Evolutionary conservation across 2,329 filamentous ascomycete genomes (phyloP).

Genomic region (Cylindrodendrum hubeiense): DNA sequence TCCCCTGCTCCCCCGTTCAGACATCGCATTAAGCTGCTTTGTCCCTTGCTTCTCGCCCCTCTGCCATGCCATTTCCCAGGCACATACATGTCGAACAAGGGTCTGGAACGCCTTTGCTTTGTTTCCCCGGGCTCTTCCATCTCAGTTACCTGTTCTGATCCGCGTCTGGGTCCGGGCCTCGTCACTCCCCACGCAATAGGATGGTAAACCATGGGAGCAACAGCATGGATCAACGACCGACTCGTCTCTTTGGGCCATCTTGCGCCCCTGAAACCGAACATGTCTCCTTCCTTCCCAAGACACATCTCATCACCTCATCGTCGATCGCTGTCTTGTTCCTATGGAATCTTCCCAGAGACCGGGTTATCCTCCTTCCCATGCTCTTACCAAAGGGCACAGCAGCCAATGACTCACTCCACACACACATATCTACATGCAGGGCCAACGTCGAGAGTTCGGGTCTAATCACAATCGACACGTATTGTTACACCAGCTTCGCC

Average conservation of each 20-base stretch:
- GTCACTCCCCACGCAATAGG: conserved; percentile 11
- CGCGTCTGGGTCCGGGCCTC: background rate
- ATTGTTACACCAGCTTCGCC: background rate
- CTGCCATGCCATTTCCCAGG: background rate
- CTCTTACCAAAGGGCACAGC: background rate
- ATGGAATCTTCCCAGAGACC: background rate
- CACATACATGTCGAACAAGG: no score
- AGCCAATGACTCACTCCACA: background rate
- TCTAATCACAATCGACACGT: conserved; percentile 15
- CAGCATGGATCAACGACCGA: conserved; percentile 1
- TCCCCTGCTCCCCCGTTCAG: background rate
- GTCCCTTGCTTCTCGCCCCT: background rate
- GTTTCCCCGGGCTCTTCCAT: background rate
- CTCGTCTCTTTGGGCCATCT: background rate
- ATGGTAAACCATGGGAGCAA: conserved; percentile 1
- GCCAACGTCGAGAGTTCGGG: background rate
- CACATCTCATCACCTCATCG: background rate
- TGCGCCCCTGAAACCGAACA: conserved; percentile 3
- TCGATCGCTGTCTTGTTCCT: background rate
- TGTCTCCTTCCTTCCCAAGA: conserved; percentile 3
- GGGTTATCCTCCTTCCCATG: no score
- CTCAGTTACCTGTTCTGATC: background rate
- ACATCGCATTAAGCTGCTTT: background rate
- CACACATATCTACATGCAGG: background rate
- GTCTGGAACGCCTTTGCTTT: background rate